Conservation (phyloP, 148 eudicot species). For the Rhododendron kiyosumense region DNA sequence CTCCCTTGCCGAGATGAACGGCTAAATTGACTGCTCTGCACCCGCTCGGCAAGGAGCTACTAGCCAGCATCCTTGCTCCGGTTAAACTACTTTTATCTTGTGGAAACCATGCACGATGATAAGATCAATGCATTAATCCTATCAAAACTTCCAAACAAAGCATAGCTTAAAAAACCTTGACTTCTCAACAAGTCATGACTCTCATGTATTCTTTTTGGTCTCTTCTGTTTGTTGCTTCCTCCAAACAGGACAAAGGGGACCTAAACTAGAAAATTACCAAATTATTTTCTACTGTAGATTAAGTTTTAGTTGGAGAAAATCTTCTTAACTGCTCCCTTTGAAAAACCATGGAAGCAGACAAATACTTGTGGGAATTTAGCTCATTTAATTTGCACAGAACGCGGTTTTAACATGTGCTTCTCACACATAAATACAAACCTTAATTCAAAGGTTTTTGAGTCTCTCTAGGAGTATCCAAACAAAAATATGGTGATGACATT, state of each 20-base stretch:
- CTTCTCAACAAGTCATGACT: constrained; percentile 11
- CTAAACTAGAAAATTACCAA: neutral
- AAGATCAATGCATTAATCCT: neutral
- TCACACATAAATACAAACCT: constrained; percentile 10
- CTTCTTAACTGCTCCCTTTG: constrained; percentile 57
- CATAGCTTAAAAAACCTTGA: constrained; percentile 20
- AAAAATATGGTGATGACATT: constrained; percentile 19
- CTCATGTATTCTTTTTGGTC: neutral
- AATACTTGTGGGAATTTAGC: constrained; percentile 22
- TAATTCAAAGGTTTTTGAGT: constrained; percentile 28
- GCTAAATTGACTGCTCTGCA: too few relatives aligned
- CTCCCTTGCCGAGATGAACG: too few relatives aligned
- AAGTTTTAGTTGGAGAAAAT: constrained; percentile 6
- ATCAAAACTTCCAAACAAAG: constrained; percentile 17
- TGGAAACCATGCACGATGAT: neutral
- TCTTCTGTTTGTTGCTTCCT: constrained; percentile 14
- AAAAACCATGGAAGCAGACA: constrained; percentile 49
- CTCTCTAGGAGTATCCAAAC: constrained; percentile 41
- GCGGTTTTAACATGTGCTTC: constrained; percentile 49
- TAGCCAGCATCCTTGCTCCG: too few relatives aligned
- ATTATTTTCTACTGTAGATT: neutral
- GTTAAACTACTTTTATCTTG: neutral
- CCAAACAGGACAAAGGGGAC: constrained; percentile 6
- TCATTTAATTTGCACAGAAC: constrained; percentile 31
- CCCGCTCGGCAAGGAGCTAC: too few relatives aligned